Conservation (phyloP, 176 grass and related monocot genomes). For the Paspalum vaginatum region DNA sequence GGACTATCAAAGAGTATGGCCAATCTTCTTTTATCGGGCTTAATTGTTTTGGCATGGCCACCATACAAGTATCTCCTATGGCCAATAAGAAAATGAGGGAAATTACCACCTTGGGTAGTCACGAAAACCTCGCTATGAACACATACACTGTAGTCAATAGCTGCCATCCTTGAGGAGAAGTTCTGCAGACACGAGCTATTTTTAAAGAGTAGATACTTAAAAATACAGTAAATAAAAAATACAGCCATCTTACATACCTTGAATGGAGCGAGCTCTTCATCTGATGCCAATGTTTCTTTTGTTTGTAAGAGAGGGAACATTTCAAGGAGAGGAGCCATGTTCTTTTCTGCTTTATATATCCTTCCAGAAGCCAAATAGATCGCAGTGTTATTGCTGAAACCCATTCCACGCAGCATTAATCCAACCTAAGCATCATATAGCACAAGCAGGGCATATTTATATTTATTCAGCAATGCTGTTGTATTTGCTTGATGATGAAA, state of each 20-base stretch:
- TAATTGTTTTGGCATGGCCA: constrained; percentile 95
- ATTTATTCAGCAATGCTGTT: constrained; percentile 18
- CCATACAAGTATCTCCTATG: constrained; percentile 93
- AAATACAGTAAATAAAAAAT: neutral
- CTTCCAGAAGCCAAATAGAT: constrained; percentile 99
- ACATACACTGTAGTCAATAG: constrained; percentile 93
- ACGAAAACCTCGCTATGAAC: constrained; percentile 93
- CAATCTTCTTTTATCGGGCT: constrained; percentile 97
- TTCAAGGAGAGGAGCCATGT: constrained; percentile 93
- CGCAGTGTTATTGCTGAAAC: constrained; percentile 81
- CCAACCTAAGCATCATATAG: constrained; percentile 69
- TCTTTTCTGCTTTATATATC: constrained; percentile 96
- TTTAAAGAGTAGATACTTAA: constrained; percentile 21
- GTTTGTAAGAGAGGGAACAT: constrained; percentile 98
- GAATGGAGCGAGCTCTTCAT: constrained; percentile 86
- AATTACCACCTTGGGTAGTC: constrained; percentile 98
- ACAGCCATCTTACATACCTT: constrained; percentile 55
- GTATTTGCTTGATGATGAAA: constrained; percentile 12
- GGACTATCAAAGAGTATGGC: constrained; percentile 88
- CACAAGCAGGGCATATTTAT: neutral
- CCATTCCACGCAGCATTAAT: constrained; percentile 95
- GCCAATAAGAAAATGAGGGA: constrained; percentile 89
- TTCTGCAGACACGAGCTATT: constrained; percentile 53
- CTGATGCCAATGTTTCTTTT: constrained; percentile 88
- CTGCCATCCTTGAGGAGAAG: constrained; percentile 99